Percentiles rank a stretch among this genome's conserved stretches.
phyloP scores from a whole-genome alignment of 2,329 filamentous ascomycete species.

The Pseudogymnoascus sp. region DNA sequence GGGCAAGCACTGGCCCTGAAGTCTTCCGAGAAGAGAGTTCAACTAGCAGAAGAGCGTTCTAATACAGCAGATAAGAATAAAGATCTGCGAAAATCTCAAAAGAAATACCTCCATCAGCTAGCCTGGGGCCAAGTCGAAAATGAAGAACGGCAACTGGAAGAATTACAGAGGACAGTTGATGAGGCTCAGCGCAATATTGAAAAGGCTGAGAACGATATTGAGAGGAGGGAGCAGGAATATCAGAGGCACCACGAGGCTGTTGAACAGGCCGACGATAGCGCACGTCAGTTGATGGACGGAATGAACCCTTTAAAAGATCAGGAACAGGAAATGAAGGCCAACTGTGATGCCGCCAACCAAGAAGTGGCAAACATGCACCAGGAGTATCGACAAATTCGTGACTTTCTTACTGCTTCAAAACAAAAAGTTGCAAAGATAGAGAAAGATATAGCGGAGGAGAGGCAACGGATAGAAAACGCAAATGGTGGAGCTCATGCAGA shows the following conservation, averaged over 20 bases:
- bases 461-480: slow-evolving; percentile 54
- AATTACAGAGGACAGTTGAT: slow-evolving; percentile 31
- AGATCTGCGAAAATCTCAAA: slow-evolving; percentile 53
- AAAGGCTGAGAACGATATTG: slow-evolving; percentile 38
- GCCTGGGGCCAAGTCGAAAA: slow-evolving; percentile 85
- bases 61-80: slow-evolving; percentile 60
- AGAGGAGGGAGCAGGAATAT: slow-evolving; percentile 38
- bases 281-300: slow-evolving; percentile 21
- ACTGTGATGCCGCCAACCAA: slow-evolving; percentile 44
- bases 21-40: slow-evolving; percentile 47
- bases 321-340: slow-evolving; percentile 41
- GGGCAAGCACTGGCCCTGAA: slow-evolving; percentile 57
- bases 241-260: slow-evolving; percentile 29
- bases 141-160: slow-evolving; percentile 51
- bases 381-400: slow-evolving; percentile 59
- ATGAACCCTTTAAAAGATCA: slow-evolving; percentile 39
- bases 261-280: slow-evolving; percentile 25
- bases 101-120: slow-evolving; percentile 55
- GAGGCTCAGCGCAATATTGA: slow-evolving; percentile 32
- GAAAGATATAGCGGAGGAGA: slow-evolving; percentile 46
- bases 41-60: slow-evolving; percentile 57
- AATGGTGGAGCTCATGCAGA: slow-evolving; percentile 62
- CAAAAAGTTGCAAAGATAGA: slow-evolving; percentile 40
- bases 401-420: slow-evolving; percentile 47
- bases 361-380: slow-evolving; percentile 48